Percentiles rank a stretch among this genome's conserved stretches.
These are phyloP conservation scores for Xylaria acuta DNA, from an alignment of 495 filamentous ascomycete genomes.

Conservation along the genomic window DNA sequence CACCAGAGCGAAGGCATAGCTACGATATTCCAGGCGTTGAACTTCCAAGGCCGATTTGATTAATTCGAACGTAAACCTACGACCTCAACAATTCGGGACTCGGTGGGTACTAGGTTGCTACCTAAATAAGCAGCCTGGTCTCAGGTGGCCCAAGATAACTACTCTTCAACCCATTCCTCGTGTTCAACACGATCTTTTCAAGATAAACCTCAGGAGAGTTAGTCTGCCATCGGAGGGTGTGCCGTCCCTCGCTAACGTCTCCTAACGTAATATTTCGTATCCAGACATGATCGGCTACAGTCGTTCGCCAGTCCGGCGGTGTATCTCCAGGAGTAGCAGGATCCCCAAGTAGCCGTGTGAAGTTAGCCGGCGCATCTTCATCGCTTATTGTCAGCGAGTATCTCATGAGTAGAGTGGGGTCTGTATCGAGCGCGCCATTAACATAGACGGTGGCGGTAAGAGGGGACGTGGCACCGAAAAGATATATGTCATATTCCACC, in stretches of 20 bases:
- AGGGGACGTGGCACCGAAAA: constrained; percentile 48
- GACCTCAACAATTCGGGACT: background rate
- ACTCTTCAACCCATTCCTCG: constrained; percentile 56
- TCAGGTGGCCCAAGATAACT: constrained; percentile 68
- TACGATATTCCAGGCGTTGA: no score
- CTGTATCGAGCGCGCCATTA: constrained; percentile 40
- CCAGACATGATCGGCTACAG: constrained; percentile 63
- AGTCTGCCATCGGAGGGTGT: constrained; percentile 59
- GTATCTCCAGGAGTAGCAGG: constrained; percentile 52
- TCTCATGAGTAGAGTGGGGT: constrained; percentile 38
- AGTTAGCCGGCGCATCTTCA: constrained; percentile 53
- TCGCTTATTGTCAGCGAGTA: constrained; percentile 49
- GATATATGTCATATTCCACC: constrained; percentile 62
- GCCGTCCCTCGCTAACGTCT: constrained; percentile 42
- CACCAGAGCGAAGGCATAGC: no score
- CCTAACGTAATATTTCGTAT: constrained; percentile 54
- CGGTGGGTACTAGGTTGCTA: background rate
- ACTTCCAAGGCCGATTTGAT: background rate
- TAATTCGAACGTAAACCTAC: background rate
- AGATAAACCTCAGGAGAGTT: constrained; percentile 63
- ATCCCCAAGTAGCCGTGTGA: constrained; percentile 50
- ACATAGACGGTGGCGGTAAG: constrained; percentile 63
- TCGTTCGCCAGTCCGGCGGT: constrained; percentile 58
- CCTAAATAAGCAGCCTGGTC: constrained; percentile 32
- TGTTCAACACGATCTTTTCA: constrained; percentile 65